These are phyloP conservation scores for Epipyxis sp. DNA, from an alignment of 108 stramenopile species.

Conservation along the genomic window DNA sequence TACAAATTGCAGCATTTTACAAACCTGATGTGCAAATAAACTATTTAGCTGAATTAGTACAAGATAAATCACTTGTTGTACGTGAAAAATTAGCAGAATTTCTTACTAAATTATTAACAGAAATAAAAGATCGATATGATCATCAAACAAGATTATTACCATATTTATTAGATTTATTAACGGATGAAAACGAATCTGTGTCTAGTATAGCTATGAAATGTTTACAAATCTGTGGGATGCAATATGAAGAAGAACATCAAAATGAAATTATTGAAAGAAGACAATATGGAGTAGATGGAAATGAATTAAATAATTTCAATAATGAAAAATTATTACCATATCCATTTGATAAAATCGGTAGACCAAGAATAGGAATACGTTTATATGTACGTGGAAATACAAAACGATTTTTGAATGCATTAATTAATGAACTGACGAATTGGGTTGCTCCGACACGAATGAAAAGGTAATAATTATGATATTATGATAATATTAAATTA, in stretches of 20 bases:
- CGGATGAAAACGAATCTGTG: constrained; percentile 43
- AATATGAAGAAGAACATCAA: constrained; percentile 66
- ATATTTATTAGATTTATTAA: constrained; percentile 64
- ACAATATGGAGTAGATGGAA: constrained; percentile 72
- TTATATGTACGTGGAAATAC: constrained; percentile 67
- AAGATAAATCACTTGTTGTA: constrained; percentile 37
- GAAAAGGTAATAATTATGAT: background rate
- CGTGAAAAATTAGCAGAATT: constrained; percentile 53
- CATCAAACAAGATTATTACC: constrained; percentile 71
- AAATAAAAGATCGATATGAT: constrained; percentile 69
- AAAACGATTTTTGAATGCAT: constrained; percentile 61
- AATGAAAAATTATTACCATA: constrained; percentile 45
- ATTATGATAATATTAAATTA: background rate
- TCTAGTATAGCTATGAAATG: background rate
- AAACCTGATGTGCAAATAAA: constrained; percentile 56
- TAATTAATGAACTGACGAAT: constrained; percentile 65
- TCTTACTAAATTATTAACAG: constrained; percentile 60
- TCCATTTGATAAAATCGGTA: constrained; percentile 50
- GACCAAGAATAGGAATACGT: constrained; percentile 68
- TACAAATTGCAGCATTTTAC: constrained; percentile 72
- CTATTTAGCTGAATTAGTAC: constrained; percentile 55
- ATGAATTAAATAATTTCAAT: constrained; percentile 53
- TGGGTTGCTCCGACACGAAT: constrained; percentile 52
- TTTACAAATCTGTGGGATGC: constrained; percentile 59
- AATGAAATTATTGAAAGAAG: constrained; percentile 66